Percentiles rank a stretch among this genome's conserved stretches.
These are phyloP conservation scores for Waltiozyma solani DNA, from an alignment of 1,139 yeast species.

Conservation along the genomic window DNA sequence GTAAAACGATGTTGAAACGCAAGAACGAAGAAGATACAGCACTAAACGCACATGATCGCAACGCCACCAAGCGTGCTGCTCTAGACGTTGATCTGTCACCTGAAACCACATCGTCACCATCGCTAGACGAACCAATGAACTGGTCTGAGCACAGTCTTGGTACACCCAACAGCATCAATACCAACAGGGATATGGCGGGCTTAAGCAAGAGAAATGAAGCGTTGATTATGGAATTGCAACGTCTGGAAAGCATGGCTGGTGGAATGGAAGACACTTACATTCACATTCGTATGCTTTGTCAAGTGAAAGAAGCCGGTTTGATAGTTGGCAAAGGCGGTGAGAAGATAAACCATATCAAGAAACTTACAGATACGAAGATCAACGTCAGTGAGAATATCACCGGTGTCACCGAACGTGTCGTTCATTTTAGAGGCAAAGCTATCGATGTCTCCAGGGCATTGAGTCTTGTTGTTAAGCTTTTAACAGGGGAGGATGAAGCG, in stretches of 20 bases:
- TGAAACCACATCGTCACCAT: too few relatives aligned
- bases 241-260: slow-evolving; percentile 26
- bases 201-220: slow-evolving; percentile 3
- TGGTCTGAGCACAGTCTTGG: background rate
- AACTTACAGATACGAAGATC: slow-evolving; percentile 53
- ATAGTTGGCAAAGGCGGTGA: slow-evolving; percentile 78
- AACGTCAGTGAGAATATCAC: slow-evolving; percentile 71
- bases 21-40: slow-evolving; percentile 1
- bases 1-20: background rate
- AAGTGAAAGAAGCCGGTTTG: slow-evolving; percentile 67
- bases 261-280: slow-evolving; percentile 40
- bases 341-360: slow-evolving; percentile 55
- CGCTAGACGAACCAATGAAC: background rate
- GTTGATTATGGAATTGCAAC: slow-evolving; percentile 22
- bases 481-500: slow-evolving; percentile 60
- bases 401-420: slow-evolving; percentile 69
- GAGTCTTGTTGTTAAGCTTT: slow-evolving; percentile 60
- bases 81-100: background rate
- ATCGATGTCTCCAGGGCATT: slow-evolving; percentile 80
- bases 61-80: background rate
- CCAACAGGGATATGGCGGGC: too few relatives aligned
- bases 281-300: slow-evolving; percentile 63
- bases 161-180: background rate
- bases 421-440: slow-evolving; percentile 66
- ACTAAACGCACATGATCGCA: background rate